Percentiles rank a stretch among this genome's conserved stretches.
Conservation (phyloP, 768 basidiomycete genomes). For the Mycena sanguinolenta region DNA sequence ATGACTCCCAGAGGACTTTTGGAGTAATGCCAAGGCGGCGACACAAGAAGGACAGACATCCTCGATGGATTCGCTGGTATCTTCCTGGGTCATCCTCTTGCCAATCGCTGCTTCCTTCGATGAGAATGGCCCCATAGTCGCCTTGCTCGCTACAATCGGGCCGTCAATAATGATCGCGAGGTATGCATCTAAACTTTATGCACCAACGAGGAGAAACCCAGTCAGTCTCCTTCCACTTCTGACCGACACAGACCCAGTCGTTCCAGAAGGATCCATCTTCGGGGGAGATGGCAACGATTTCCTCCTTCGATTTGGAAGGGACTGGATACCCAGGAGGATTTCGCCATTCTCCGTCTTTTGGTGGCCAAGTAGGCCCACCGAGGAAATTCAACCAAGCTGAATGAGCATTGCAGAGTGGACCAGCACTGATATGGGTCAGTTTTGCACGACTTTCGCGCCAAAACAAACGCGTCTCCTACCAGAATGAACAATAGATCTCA, state of each 20-base stretch:
- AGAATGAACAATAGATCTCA: constrained; percentile 23
- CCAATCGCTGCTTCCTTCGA: constrained; percentile 32
- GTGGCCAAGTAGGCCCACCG: constrained; percentile 5
- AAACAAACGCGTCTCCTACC: not conserved
- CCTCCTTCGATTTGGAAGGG: constrained; percentile 26
- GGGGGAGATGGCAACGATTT: constrained; percentile 20
- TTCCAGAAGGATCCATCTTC: constrained; percentile 32
- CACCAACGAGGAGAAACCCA: constrained; percentile 34
- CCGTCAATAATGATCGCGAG: not conserved
- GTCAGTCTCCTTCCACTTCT: constrained; percentile 18
- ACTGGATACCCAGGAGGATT: constrained; percentile 31
- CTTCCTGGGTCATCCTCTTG: constrained; percentile 5
- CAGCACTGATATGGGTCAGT: constrained; percentile 12
- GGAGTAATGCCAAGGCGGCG: constrained; percentile 28
- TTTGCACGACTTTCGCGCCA: no score
- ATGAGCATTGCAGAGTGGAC: constrained; percentile 22
- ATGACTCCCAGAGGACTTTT: constrained; percentile 29
- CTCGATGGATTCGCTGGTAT: constrained; percentile 24
- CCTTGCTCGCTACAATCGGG: not conserved
- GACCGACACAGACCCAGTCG: constrained; percentile 33
- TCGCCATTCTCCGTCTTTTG: constrained; percentile 27
- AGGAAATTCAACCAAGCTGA: constrained; percentile 13
- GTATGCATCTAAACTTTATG: not conserved
- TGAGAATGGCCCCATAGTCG: constrained; percentile 7
- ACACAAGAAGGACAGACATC: constrained; percentile 31